phyloP scores from a whole-genome alignment of 306 rosid genomes.

The Lithocarpus polystachyus region DNA sequence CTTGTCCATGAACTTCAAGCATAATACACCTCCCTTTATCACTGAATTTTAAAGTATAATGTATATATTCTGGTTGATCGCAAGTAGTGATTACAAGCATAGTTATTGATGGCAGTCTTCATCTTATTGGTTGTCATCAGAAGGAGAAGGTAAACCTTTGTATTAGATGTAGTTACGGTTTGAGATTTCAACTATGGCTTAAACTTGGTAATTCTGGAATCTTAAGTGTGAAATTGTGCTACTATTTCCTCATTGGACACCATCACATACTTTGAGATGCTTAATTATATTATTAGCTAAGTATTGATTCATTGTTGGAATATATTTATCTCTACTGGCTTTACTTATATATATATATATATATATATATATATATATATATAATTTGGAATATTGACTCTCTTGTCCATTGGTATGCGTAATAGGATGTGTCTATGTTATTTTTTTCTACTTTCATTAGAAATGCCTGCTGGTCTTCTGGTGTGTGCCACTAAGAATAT shows the following conservation, averaged over 20 bases:
- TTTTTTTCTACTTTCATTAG: too few species aligned
- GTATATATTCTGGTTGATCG: slow-evolving; percentile 3
- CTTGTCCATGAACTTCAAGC: background rate
- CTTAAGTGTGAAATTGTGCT: background rate
- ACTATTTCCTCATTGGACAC: background rate
- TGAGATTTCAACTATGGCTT: slow-evolving; percentile 1
- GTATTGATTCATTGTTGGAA: too few species aligned
- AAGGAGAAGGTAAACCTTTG: slow-evolving; percentile 37
- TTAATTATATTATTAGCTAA: too few species aligned
- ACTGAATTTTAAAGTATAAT: background rate
- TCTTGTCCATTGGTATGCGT: too few species aligned
- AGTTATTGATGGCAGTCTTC: slow-evolving; percentile 47
- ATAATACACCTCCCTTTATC: background rate
- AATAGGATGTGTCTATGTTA: too few species aligned
- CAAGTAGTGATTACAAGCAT: slow-evolving; percentile 84
- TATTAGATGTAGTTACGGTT: background rate
- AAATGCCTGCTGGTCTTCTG: too few species aligned
- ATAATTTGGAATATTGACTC: too few species aligned
- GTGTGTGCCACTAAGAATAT: too few species aligned
- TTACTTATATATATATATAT: too few species aligned
- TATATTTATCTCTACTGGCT: too few species aligned
- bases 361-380: too few species aligned
- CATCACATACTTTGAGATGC: too few species aligned
- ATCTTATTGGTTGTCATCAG: slow-evolving; percentile 60
- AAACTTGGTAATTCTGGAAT: background rate